A percentile compares a stretch with the other conserved stretches of the same genome.
phyloP scores from a whole-genome alignment of 2,329 filamentous ascomycete genomes.

The Fusarium sp. region DNA sequence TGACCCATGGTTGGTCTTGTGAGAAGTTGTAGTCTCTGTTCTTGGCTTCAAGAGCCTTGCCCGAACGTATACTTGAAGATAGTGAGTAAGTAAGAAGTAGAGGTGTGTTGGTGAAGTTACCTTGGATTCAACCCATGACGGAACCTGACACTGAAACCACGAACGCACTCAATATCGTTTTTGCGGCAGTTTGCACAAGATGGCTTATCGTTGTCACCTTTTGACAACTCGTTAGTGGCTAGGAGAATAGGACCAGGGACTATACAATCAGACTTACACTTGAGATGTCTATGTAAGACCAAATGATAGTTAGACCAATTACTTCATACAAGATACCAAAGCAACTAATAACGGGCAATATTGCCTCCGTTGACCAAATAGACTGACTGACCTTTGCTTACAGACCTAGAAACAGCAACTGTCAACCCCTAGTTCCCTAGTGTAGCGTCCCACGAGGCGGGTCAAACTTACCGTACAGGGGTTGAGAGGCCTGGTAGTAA shows the following conservation, averaged over 20 bases:
- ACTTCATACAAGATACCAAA: not conserved
- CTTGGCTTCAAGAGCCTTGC: conserved; percentile 28
- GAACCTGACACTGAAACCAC: conserved; percentile 46
- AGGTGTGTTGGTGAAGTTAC: conserved; percentile 8
- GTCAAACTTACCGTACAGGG: conserved; percentile 35
- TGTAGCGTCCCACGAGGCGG: not conserved
- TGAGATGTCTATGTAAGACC: conserved; percentile 34
- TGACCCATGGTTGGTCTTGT: conserved; percentile 46
- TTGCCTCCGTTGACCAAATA: conserved; percentile 14
- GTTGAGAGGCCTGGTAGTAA: conserved; percentile 34
- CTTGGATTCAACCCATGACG: conserved; percentile 46
- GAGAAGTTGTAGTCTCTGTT: conserved; percentile 41
- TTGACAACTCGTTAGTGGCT: not conserved
- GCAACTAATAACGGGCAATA: conserved; percentile 7
- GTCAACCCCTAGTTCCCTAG: conserved; percentile 10
- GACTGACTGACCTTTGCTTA: conserved; percentile 42
- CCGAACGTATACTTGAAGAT: conserved; percentile 34
- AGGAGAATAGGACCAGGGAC: not conserved
- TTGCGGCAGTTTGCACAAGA: conserved; percentile 46
- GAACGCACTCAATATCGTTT: conserved; percentile 43
- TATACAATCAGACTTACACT: conserved; percentile 29
- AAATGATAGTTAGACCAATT: conserved; percentile 8
- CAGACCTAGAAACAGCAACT: conserved; percentile 29
- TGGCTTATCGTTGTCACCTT: conserved; percentile 38
- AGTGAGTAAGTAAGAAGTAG: not conserved